A percentile compares a stretch with the other conserved stretches of the same genome.
These are phyloP conservation scores for Chlamydomonas schloesseri DNA, from an alignment of 139 green algal genomes.

Conservation along the genomic window DNA sequence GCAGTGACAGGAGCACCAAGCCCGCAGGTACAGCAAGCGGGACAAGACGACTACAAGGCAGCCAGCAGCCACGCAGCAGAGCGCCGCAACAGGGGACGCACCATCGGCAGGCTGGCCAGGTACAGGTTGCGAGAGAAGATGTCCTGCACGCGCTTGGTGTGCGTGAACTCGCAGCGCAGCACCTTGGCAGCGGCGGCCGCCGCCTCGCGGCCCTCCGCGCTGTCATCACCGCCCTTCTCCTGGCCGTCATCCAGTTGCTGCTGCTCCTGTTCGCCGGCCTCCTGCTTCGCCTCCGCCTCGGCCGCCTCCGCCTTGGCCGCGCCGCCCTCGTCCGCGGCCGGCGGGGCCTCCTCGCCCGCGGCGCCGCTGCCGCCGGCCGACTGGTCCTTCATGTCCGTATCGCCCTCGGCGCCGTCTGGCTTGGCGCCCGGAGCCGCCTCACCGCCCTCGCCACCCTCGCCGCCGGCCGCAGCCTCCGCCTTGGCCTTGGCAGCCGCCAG, in stretches of 20 bases:
- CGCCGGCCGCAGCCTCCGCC: conserved; percentile 27
- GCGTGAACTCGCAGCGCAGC: conserved; percentile 60
- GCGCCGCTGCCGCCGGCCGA: not conserved
- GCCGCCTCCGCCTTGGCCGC: not conserved
- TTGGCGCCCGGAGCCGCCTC: not conserved
- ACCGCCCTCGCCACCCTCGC: conserved; percentile 30
- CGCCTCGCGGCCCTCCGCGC: not conserved
- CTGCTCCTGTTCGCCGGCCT: not conserved
- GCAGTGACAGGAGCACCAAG: too few species aligned
- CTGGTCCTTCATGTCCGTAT: not conserved
- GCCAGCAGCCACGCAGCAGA: too few species aligned
- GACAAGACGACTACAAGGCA: too few species aligned
- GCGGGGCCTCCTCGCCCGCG: not conserved
- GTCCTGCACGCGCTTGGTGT: conserved; percentile 48
- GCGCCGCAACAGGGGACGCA: too few species aligned
- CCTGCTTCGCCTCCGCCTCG: not conserved
- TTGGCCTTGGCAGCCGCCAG: not conserved
- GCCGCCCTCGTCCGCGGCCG: not conserved
- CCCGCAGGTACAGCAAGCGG: too few species aligned
- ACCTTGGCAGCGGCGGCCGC: conserved; percentile 45
- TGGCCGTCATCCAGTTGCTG: conserved; percentile 13
- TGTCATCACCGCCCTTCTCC: not conserved
- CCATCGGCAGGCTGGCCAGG: conserved; percentile 62
- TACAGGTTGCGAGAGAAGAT: conserved; percentile 70
- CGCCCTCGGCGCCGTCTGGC: not conserved